Conservation (phyloP, 768 basidiomycete species). For the Termitomyces sp. region DNA sequence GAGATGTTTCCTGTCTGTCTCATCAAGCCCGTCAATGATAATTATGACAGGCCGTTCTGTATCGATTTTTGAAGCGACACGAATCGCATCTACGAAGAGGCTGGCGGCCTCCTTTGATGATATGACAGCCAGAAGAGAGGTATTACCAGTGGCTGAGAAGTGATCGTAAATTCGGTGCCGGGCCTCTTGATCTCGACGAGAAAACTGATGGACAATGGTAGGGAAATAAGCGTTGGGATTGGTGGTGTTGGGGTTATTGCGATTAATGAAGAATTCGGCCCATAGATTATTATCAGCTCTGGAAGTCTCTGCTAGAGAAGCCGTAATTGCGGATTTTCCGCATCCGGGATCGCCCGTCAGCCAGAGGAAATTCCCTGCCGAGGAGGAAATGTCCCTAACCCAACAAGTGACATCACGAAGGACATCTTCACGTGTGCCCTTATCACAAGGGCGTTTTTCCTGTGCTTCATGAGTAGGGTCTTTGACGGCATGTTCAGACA, state of each 20-base stretch:
- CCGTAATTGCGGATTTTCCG: neutral
- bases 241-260: neutral
- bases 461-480: conserved; percentile 9
- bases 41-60: conserved; percentile 5
- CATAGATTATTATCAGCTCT: neutral
- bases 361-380: conserved; percentile 4
- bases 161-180: conserved; percentile 1
- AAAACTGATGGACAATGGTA: conserved; percentile 6
- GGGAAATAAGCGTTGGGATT: neutral
- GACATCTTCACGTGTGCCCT: conserved; percentile 9
- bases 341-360: neutral
- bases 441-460: conserved; percentile 12
- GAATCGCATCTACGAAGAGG: conserved; percentile 10
- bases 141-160: conserved; percentile 6
- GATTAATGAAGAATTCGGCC: neutral
- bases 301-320: conserved; percentile 6
- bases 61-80: neutral
- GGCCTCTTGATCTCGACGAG: conserved; percentile 14
- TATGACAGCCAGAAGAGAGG: neutral
- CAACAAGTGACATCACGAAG: conserved; percentile 7
- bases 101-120: conserved; percentile 4
- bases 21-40: conserved; percentile 15
- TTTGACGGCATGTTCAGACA: conserved; percentile 3
- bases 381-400: conserved; percentile 3
- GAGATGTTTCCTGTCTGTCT: conserved; percentile 6